phyloP scores from a whole-genome alignment of 352 stramenopile genomes.

The Globisporangium barbulae region DNA sequence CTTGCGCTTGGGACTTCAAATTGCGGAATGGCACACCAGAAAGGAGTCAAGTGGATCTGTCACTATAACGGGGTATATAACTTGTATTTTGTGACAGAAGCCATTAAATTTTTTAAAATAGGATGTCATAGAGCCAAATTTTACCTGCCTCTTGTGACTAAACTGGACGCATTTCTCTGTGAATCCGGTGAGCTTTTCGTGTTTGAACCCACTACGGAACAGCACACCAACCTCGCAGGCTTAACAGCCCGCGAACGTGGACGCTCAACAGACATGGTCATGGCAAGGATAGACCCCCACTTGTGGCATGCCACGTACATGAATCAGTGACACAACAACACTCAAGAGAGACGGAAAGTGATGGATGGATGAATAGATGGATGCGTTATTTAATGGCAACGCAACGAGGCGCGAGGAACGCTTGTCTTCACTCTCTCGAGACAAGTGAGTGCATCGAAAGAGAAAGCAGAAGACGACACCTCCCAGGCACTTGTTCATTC shows the following conservation, averaged over 20 bases:
- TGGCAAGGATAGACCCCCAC: too few relatives aligned
- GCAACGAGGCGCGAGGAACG: not conserved
- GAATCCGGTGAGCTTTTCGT: not conserved
- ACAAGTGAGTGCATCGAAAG: not conserved
- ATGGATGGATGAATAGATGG: slow-evolving; percentile 8
- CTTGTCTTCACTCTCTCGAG: not conserved
- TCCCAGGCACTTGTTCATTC: not conserved
- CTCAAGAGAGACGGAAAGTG: not conserved
- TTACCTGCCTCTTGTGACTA: not conserved
- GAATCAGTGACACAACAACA: not conserved
- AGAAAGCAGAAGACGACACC: not conserved
- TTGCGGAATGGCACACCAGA: slow-evolving; percentile 1
- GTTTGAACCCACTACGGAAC: not conserved
- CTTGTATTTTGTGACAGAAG: not conserved
- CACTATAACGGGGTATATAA: not conserved
- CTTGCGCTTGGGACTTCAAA: slow-evolving; percentile 4
- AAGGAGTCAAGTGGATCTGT: not conserved
- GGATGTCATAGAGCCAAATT: not conserved
- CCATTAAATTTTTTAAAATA: too few relatives aligned
- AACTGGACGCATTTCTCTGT: not conserved
- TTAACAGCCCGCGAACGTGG: not conserved
- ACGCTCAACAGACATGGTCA: not conserved
- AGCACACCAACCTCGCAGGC: not conserved
- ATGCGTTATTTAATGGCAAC: slow-evolving; percentile 8
- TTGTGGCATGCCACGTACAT: not conserved